Evolutionary conservation across 2,329 filamentous ascomycete species (phyloP), one percentile per base, ranked within the genome.

Genomic region (Colletotrichum sp.): DNA sequence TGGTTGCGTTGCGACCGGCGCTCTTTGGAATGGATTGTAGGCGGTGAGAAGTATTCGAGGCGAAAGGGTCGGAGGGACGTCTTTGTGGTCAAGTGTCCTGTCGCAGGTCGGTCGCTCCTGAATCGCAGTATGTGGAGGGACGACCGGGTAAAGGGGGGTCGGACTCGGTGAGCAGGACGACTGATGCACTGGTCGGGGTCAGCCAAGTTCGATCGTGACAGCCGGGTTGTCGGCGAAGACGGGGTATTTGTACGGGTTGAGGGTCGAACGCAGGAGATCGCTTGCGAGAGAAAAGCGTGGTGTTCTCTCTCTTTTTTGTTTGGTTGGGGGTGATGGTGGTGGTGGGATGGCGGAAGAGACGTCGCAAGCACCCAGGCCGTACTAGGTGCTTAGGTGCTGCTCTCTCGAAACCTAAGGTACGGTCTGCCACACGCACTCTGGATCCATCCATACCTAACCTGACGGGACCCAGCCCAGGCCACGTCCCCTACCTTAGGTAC

Each of bases 21-120:
- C 67, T 73, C 61, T 65, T 66, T 33, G 21, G 24, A 11, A 18
- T 31, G 16, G 31, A 31, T 54, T 73, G 27, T 33, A 36, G 31
- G 51, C 43, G 34, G 62, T 47, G 63, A 47, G 16, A 24, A 24
- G 59, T 33, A 34, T 55, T 58, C 38, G 33, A 36, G 27, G 47
- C 59, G 31, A 61, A 38, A 55, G 43, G 27, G 58, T 69, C 43
- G 58, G 47, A 63, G 67, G 51, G 36, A 27, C 62, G 61, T 61
- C 66, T 62, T 69, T 66, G 73, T 69, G 69, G 66, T 71, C 63
- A 66, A 64, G 34, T 68, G 69, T 75, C 61, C 66, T 75, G 70
- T 75, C 70, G 70, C 70, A 73, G 73, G 36, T 73, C 36, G 61
- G 36, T 73, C 36, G 66, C 63, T 73, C 70, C 73, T 75, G 66